Conservation (phyloP, 1,284 basidiomycete species). For the Dichomitus squalens region DNA sequence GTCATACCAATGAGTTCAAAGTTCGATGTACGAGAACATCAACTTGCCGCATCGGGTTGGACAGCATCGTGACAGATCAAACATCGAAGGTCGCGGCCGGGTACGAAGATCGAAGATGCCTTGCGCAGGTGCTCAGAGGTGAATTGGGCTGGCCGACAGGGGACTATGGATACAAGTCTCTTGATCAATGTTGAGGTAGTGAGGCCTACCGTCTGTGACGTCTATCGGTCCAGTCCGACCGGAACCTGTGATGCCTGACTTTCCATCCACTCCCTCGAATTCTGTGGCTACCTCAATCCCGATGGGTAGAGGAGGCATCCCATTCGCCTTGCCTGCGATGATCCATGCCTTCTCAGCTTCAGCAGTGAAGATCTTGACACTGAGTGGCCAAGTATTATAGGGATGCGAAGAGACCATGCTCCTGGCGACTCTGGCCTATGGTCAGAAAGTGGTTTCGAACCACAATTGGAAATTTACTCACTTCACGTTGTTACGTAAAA, state of each 20-base stretch:
- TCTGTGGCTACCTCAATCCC: constrained; percentile 58
- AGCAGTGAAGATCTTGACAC: constrained; percentile 69
- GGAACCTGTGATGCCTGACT: constrained; percentile 48
- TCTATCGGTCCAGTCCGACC: constrained; percentile 61
- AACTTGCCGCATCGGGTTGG: constrained; percentile 47
- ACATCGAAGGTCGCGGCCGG: constrained; percentile 43
- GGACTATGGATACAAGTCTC: neutral
- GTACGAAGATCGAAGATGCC: constrained; percentile 44
- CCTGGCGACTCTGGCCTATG: constrained; percentile 42
- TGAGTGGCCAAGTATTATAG: constrained; percentile 65
- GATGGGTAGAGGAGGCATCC: constrained; percentile 42
- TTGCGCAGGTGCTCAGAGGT: constrained; percentile 58
- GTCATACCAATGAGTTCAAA: neutral
- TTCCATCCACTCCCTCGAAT: constrained; percentile 75
- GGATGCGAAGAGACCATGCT: constrained; percentile 61
- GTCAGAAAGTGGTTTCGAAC: neutral
- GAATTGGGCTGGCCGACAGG: constrained; percentile 44
- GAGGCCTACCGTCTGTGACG: constrained; percentile 61
- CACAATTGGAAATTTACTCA: constrained; percentile 33
- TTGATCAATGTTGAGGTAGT: neutral
- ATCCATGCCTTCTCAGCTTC: constrained; percentile 59
- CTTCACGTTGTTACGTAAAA: constrained; percentile 49
- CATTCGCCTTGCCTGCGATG: constrained; percentile 30
- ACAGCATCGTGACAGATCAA: constrained; percentile 53
- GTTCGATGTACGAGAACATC: neutral